A percentile compares a stretch with the other conserved stretches of the same genome.
These are phyloP conservation scores for Cutaneotrichosporon arboriforme DNA, from an alignment of 1,284 basidiomycete genomes.

Conservation along the genomic window DNA sequence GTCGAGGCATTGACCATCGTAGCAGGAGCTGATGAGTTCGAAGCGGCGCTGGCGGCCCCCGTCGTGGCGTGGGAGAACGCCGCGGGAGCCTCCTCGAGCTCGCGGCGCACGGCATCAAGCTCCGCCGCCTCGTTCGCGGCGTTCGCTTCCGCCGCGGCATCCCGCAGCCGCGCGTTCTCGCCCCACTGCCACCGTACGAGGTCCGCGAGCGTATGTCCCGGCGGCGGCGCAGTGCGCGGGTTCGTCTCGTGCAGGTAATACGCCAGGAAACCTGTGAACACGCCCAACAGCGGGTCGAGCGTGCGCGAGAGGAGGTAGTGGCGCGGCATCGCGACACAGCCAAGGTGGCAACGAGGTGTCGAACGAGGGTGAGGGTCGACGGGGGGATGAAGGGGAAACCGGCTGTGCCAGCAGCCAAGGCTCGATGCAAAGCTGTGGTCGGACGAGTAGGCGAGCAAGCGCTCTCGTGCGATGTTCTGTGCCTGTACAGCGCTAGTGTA, in stretches of 20 bases:
- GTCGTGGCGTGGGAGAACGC: no score
- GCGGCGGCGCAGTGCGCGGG: conserved; percentile 65
- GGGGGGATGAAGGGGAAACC: neutral
- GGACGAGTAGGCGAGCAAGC: no score
- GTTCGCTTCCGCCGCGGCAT: conserved; percentile 19
- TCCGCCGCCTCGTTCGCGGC: conserved; percentile 23
- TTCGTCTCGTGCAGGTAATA: conserved; percentile 79
- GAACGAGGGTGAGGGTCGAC: neutral
- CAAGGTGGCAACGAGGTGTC: neutral
- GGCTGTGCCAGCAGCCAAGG: neutral
- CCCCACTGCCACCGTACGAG: conserved; percentile 67
- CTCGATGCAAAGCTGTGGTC: neutral
- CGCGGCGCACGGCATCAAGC: conserved; percentile 38
- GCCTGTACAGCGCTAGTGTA: no score
- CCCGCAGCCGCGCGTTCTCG: conserved; percentile 27
- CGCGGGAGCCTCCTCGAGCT: conserved; percentile 27
- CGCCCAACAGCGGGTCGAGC: conserved; percentile 67
- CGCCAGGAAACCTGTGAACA: conserved; percentile 73
- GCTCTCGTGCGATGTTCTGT: no score
- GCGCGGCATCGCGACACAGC: conserved; percentile 27
- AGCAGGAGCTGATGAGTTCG: no score
- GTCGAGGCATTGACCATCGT: no score
- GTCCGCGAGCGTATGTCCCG: conserved; percentile 59
- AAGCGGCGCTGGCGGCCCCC: neutral
- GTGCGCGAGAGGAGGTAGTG: conserved; percentile 45